phyloP scores from a whole-genome alignment of 495 filamentous ascomycete species.

The Pseudevernia furfuracea region DNA sequence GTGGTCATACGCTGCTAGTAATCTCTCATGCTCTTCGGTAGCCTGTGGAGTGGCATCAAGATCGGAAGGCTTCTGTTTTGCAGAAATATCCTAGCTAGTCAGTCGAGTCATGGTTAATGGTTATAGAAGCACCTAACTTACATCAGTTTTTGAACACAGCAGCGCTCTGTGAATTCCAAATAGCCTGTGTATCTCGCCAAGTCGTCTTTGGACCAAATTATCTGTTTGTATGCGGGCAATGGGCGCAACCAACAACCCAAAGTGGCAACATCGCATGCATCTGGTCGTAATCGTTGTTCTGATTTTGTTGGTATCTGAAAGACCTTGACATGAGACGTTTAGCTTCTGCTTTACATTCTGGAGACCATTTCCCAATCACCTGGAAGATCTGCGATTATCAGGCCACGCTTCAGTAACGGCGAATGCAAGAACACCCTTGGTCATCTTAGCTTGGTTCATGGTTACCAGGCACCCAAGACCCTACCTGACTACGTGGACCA shows the following conservation, averaged over 20 bases:
- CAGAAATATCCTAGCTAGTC: not conserved
- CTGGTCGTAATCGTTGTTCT: not conserved
- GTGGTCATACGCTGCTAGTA: not conserved
- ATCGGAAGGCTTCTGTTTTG: not conserved
- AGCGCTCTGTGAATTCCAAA: not conserved
- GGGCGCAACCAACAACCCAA: not conserved
- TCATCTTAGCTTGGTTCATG: not conserved
- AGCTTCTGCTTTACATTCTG: not conserved
- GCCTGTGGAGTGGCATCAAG: not conserved
- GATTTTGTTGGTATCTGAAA: constrained; percentile 6
- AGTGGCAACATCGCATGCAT: constrained; percentile 3
- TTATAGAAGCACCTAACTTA: not conserved
- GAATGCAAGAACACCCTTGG: not conserved
- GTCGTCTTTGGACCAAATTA: not conserved
- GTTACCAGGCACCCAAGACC: not conserved
- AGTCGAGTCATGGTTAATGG: not conserved
- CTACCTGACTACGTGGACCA: not conserved
- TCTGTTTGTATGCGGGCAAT: constrained; percentile 5
- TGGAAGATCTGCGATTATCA: constrained; percentile 14
- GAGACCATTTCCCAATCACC: not conserved
- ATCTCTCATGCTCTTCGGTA: not conserved
- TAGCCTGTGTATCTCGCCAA: not conserved
- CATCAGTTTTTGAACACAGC: constrained; percentile 7
- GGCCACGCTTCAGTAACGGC: not conserved
- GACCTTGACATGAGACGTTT: not conserved